Base-by-base conservation (phyloP, 805 yeast species). In the Brettanomyces naardenensis region DNA sequence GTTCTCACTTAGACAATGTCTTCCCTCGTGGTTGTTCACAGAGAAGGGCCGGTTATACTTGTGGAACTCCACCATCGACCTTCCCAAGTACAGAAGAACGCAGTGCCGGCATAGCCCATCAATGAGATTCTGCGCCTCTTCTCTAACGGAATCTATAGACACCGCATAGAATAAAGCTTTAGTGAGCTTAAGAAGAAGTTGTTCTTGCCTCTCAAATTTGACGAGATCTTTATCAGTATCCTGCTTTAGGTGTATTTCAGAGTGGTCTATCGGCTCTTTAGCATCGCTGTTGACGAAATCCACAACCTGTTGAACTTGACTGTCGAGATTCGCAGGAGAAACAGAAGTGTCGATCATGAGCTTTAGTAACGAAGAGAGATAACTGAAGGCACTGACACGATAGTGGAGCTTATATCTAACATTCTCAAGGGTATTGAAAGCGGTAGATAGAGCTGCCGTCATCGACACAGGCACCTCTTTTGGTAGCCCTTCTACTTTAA, bases 391-490 rank as follows among this genome's bases (percentile, higher is more conserved):
- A 49, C 84, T 80, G 6, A 75, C 66, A 36, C 94, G 68, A 55
- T 87, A 86, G 45, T 80, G 84, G 5, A 68, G 56, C 44, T 80
- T 71, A 39, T 70, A 65, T 34, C 78, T 56, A 6, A 75, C 73
- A 51, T 86, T 89, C 41, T 81, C 83, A 36, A 92, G 59, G 7
- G 90, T 69, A 19, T 73, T 73, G 28, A 89, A 65, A 0, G 97
- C 96, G 3, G 90, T 73, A 28, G 75, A 71, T 4, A 90, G 67
- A 20, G 92, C 96, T 0, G 95, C 82, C 0, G 96, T 81, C 19
- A 92, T 67, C 1, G 92, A 79, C 22, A 92, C 68, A 1, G 89
- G 80, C 3, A 83, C 73, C 35, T 72, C 70, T 3, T 64, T 66
- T 0, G 65, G 54, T 34, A 87, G 57, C 1, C 95, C 95, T 44